phyloP scores from a whole-genome alignment of 1,284 basidiomycete genomes.

The Fomitopsis pinicola region DNA sequence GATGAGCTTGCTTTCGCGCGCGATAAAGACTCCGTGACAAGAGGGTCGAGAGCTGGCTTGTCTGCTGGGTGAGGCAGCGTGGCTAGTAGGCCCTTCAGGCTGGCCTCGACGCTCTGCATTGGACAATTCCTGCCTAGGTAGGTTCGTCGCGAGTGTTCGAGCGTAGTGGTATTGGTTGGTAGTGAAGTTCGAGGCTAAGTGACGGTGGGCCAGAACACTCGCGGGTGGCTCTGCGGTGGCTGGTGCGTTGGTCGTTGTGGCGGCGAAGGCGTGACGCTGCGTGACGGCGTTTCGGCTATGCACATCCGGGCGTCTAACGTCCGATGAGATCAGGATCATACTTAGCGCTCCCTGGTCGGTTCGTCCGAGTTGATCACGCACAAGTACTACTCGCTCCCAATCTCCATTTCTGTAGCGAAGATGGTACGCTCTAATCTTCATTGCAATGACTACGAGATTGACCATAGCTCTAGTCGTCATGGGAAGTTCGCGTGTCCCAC shows the following conservation, averaged over 20 bases:
- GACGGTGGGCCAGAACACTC: neutral
- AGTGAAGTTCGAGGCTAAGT: too few species aligned
- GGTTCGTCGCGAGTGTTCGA: neutral
- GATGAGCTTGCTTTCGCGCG: constrained; percentile 37
- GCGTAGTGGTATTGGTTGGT: neutral
- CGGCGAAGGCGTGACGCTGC: neutral
- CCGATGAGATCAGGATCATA: neutral
- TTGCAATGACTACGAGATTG: neutral
- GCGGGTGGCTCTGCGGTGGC: neutral
- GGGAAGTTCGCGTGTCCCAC: constrained; percentile 84
- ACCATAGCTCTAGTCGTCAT: constrained; percentile 25
- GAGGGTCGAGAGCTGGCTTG: constrained; percentile 41
- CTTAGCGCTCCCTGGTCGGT: neutral
- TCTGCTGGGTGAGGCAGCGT: constrained; percentile 49
- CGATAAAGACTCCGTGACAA: constrained; percentile 43
- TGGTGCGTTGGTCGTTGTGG: neutral
- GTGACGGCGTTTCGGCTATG: neutral
- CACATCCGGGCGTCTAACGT: neutral
- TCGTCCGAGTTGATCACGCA: neutral
- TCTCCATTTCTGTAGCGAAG: neutral
- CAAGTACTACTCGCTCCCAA: neutral
- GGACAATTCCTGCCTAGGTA: neutral
- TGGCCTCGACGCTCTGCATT: constrained; percentile 23
- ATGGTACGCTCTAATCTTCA: neutral
- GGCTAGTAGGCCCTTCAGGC: constrained; percentile 37